Percentiles rank a stretch among this genome's conserved stretches.
phyloP scores from a whole-genome alignment of 2,329 filamentous ascomycete species.

The Myriosclerotinia duriaeana region DNA sequence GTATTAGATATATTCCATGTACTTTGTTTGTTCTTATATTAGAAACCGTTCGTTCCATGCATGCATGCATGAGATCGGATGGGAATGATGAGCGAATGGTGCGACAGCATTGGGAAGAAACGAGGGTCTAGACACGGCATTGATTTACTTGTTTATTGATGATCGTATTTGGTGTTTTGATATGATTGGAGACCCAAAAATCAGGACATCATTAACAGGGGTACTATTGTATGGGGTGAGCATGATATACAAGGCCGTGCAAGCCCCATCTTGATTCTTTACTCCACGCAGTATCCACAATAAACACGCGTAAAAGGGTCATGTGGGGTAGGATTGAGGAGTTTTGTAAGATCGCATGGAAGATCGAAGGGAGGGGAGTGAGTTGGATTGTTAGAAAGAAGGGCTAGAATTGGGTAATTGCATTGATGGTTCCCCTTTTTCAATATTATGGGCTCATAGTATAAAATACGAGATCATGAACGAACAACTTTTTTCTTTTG shows the following conservation, averaged over 20 bases:
- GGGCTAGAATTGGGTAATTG: not conserved
- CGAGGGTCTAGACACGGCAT: slow-evolving; percentile 4
- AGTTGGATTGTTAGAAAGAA: not conserved
- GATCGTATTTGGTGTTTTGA: slow-evolving; percentile 11
- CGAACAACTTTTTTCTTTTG: not conserved
- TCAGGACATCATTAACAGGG: slow-evolving; percentile 11
- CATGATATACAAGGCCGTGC: slow-evolving; percentile 16
- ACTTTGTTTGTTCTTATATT: slow-evolving; percentile 1
- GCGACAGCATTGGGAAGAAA: slow-evolving; percentile 9
- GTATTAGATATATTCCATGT: slow-evolving; percentile 6
- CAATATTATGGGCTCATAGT: not conserved
- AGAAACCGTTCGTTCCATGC: not conserved
- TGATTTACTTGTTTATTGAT: slow-evolving; percentile 1
- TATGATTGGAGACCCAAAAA: slow-evolving; percentile 1
- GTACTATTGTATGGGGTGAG: slow-evolving; percentile 1
- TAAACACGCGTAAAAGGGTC: slow-evolving; percentile 6
- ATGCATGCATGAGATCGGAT: slow-evolving; percentile 2
- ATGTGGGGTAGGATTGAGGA: slow-evolving; percentile 14
- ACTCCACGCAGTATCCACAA: slow-evolving; percentile 11
- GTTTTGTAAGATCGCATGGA: slow-evolving; percentile 1
- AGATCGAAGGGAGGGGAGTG: not conserved
- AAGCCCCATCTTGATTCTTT: not conserved
- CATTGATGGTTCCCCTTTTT: not conserved
- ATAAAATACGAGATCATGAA: not conserved
- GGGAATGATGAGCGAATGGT: not conserved